Evolutionary conservation across 306 rosid genomes (phyloP).

Genomic region (Dicorynia guianensis): DNA sequence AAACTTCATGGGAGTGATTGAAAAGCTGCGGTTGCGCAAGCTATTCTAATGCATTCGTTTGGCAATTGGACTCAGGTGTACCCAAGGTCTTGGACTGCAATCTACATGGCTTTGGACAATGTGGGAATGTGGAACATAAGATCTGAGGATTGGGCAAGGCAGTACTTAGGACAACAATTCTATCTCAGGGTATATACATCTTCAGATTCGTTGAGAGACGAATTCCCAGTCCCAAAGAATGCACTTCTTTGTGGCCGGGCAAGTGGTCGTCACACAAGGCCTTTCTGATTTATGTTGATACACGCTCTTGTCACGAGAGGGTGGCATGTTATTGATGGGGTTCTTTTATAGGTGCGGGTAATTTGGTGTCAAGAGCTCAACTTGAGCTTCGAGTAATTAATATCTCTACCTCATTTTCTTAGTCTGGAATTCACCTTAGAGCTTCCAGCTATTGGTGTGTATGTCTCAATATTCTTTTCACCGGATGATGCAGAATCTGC

Average conservation of each 20-base stretch:
- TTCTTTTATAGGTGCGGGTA: background rate
- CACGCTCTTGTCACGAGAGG: constrained; percentile 45
- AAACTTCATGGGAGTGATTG: background rate
- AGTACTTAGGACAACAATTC: constrained; percentile 80
- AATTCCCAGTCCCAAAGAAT: constrained; percentile 63
- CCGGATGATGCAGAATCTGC: constrained; percentile 19
- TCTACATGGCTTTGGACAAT: constrained; percentile 68
- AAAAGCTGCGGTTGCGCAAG: background rate
- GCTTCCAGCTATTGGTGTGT: constrained; percentile 10
- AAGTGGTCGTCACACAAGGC: constrained; percentile 59
- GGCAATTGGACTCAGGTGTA: constrained; percentile 54
- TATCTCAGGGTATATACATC: constrained; percentile 63
- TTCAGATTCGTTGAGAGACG: constrained; percentile 67
- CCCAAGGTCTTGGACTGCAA: constrained; percentile 74
- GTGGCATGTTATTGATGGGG: constrained; percentile 37
- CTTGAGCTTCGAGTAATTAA: constrained; percentile 46
- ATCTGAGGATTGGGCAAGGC: constrained; percentile 76
- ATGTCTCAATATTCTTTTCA: background rate
- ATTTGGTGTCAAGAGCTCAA: constrained; percentile 37
- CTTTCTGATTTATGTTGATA: constrained; percentile 26
- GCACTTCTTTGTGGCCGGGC: constrained; percentile 74
- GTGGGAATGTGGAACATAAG: constrained; percentile 84
- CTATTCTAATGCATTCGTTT: too few relatives aligned
- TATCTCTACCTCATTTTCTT: background rate
- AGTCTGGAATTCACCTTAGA: constrained; percentile 35